Evolutionary conservation across 208 protist genomes (phyloP), one percentile per base, ranked within the genome.

Genomic region (Herpetomonas tarakana): DNA sequence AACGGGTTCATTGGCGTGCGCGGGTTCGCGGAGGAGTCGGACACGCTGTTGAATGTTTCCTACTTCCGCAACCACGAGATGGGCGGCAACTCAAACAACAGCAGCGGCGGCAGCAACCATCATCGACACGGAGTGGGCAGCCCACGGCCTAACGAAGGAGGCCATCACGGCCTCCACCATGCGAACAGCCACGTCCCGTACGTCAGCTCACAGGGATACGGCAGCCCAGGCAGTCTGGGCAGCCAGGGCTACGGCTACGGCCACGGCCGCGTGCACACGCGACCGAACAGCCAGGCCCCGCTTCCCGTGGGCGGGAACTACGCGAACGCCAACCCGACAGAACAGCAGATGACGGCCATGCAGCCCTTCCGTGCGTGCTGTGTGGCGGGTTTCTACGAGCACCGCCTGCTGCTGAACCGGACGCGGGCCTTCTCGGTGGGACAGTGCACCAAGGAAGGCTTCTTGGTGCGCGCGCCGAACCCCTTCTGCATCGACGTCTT

Each of bases 401-500:
- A 83, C 52, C 54, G 55, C 19, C 52, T 81, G 27, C 35, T 72
- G 9, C 39, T 52, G n/a, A 61, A 63, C 14, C 31, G 54, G 38
- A 64, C 67, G n/a, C 59, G 69, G 4, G 50, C 44, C 12, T 82
- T 71, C 53, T 71, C 62, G n/a, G 62, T 70, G 4, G 72, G 78
- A 14, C 60, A 58, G n/a, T 76, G 68, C 59, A 53, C 64, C 12
- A 55, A 65, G 24, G 85, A 92, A 28, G 75, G 73, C 31, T 93
- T 86, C 60, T 73, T 91, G 21, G 77, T 91, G 52, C 60, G 68
- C 61, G 81, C 83, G 18, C 90, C 90, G 0, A 86, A 96, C 58
- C 71, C 90, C 12, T 92, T 93, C 65, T 85, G 84, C 60, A 69
- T 96, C 27, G 79, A 93, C 50, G 82, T 92, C 1, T 92, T 91